Evolutionary conservation across 495 filamentous ascomycete genomes (phyloP).

Genomic region (Cudoniella acicularis): DNA sequence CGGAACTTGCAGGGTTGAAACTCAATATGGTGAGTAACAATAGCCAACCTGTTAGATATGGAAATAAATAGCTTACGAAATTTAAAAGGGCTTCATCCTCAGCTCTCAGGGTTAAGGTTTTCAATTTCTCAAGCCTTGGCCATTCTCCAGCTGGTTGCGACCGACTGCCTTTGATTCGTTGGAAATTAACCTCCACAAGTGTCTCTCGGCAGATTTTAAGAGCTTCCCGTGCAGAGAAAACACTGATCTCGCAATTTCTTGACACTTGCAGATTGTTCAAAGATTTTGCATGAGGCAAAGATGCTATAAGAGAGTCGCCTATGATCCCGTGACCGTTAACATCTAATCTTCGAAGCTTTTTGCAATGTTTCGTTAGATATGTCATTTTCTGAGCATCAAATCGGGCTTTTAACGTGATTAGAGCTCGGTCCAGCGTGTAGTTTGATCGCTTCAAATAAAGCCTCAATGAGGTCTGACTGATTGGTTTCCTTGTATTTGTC

Average conservation of each 20-base stretch:
- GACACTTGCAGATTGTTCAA: constrained; percentile 15
- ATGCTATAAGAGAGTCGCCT: constrained; percentile 15
- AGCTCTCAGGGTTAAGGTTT: constrained; percentile 3
- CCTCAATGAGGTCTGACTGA: constrained; percentile 16
- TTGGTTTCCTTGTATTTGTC: background rate
- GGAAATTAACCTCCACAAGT: constrained; percentile 12
- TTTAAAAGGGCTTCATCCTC: background rate
- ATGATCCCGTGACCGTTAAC: constrained; percentile 14
- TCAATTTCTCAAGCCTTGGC: constrained; percentile 8
- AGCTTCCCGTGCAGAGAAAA: background rate
- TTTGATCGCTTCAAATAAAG: constrained; percentile 22
- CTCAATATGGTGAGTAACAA: too few species aligned
- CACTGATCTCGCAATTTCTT: constrained; percentile 9
- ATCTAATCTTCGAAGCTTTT: constrained; percentile 16
- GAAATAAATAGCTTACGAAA: constrained; percentile 8
- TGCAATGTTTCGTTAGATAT: constrained; percentile 15
- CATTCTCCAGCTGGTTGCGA: constrained; percentile 2
- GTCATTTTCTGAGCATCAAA: constrained; percentile 14
- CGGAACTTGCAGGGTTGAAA: too few species aligned
- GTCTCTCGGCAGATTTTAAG: constrained; percentile 12
- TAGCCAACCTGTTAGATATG: background rate
- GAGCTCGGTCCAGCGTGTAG: constrained; percentile 21
- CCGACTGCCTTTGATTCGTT: constrained; percentile 5
- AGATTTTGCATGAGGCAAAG: constrained; percentile 13
- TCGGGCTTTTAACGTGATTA: constrained; percentile 9